Percentiles rank a stretch among this genome's conserved stretches.
These are phyloP conservation scores for Edaphochlamys debaryana DNA, from an alignment of 139 green algal species.

Conservation along the genomic window DNA sequence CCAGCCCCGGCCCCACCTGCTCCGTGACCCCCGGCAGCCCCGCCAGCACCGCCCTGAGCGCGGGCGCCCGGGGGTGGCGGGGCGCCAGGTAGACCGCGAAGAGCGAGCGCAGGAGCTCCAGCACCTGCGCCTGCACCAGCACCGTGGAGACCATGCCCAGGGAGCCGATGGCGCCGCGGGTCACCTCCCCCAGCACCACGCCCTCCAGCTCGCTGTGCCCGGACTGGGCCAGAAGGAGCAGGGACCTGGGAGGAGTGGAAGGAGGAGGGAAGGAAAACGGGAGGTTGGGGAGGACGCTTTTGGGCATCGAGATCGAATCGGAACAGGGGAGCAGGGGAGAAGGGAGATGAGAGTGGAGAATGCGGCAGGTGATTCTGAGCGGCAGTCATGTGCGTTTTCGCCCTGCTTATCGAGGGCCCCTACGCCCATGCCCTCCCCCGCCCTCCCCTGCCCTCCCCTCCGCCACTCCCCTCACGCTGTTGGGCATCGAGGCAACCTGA, in stretches of 20 bases:
- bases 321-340: too few species aligned
- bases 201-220: constrained; percentile 53
- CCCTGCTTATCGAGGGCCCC: too few species aligned
- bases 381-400: too few species aligned
- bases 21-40: constrained; percentile 42
- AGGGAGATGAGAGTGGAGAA: too few species aligned
- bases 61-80: neutral
- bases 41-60: constrained; percentile 3
- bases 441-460: too few species aligned
- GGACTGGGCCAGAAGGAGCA: constrained; percentile 41
- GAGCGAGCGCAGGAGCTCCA: constrained; percentile 64
- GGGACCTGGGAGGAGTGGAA: constrained; percentile 25
- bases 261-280: neutral
- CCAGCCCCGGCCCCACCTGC: too few species aligned
- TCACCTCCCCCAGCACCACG: constrained; percentile 49
- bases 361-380: too few species aligned
- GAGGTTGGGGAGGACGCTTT: neutral
- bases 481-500: too few species aligned
- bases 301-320: too few species aligned
- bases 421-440: too few species aligned
- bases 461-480: too few species aligned
- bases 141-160: constrained; percentile 46
- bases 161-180: constrained; percentile 34
- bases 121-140: constrained; percentile 64
- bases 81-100: constrained; percentile 54